A percentile compares a stretch with the other conserved stretches of the same genome.
phyloP scores from a whole-genome alignment of 169 alveolate species.

The Plasmodium knowlesi region DNA sequence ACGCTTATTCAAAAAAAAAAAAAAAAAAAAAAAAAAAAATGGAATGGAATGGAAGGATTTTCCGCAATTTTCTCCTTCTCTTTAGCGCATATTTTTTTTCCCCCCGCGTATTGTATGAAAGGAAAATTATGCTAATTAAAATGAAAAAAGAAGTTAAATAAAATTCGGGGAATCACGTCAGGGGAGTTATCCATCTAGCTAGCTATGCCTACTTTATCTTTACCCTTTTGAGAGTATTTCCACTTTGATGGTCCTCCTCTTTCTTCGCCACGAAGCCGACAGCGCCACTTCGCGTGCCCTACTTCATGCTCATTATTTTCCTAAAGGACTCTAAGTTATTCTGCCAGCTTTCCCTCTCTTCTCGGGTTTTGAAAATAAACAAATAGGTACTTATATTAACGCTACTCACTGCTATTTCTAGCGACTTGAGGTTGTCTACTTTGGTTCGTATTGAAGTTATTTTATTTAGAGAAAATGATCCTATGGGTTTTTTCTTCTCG shows the following conservation, averaged over 20 bases:
- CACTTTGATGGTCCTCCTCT: not conserved
- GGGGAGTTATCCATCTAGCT: not conserved
- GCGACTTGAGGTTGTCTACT: conserved; percentile 78
- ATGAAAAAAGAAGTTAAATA: not conserved
- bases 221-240: not conserved
- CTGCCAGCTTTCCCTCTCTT: conserved; percentile 85
- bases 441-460: conserved; percentile 81
- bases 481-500: conserved; percentile 78
- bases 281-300: conserved; percentile 26
- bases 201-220: not conserved
- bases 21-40: conserved; percentile 1
- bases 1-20: not conserved
- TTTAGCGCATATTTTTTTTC: not conserved
- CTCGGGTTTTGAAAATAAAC: conserved; percentile 81
- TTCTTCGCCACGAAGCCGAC: not conserved
- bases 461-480: conserved; percentile 72
- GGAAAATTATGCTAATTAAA: not conserved
- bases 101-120: not conserved
- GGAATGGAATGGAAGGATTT: not conserved
- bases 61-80: not conserved
- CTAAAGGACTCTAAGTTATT: conserved; percentile 78
- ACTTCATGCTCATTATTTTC: conserved; percentile 73
- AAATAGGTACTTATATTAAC: conserved; percentile 73
- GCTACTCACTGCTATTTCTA: conserved; percentile 81
- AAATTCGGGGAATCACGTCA: too few species aligned